Evolutionary conservation across 106 monocot genomes (phyloP), one percentile per base, ranked within the genome.

Genomic region (Triglochin maritima): DNA sequence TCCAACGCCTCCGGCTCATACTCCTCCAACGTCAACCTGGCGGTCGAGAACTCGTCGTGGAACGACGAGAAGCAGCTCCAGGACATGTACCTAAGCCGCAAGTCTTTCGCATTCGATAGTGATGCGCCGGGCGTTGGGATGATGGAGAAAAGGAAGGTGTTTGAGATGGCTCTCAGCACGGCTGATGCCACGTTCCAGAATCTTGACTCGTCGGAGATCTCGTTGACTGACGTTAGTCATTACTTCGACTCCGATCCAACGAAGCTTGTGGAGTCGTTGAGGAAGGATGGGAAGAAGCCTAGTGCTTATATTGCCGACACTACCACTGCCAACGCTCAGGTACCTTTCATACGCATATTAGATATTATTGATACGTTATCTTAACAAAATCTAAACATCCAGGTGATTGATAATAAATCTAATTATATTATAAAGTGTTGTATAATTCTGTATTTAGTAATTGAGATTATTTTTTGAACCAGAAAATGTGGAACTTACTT

Each of bases 131-230:
- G 89, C 1, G 85, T 49, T 4, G 89, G 89, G 59, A 89, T 89
- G 89, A 75, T 41, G 17, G 89, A 89, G 80, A 80, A 85, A 59
- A 71, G 89, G 2, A 78, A 78, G 69, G 82, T 83, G 60, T 89
- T 89, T 65, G 89, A 89, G 78, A 80, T 89, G 82, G 89, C 89
- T 3, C 85, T 89, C 11, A 59, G 75, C 66, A 89, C 89, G 5
- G 89, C 89, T 1, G 89, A 89, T 56, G 89, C 89, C 5, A 89
- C 89, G 2, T 89, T 89, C 82, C 89, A 89, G 71, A 89, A 89
- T 80, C 82, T 89, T 46, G 89, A 89, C 72, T 89, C 89, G 2
- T 85, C 89, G 5, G 89, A 89, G 76, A 89, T 89, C 15, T 89
- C 89, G 0, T 66, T 89, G 6, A 89, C 89, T 7, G 89, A 89